phyloP scores from a whole-genome alignment of 495 filamentous ascomycete species.

The Tetracladium setigerum region DNA sequence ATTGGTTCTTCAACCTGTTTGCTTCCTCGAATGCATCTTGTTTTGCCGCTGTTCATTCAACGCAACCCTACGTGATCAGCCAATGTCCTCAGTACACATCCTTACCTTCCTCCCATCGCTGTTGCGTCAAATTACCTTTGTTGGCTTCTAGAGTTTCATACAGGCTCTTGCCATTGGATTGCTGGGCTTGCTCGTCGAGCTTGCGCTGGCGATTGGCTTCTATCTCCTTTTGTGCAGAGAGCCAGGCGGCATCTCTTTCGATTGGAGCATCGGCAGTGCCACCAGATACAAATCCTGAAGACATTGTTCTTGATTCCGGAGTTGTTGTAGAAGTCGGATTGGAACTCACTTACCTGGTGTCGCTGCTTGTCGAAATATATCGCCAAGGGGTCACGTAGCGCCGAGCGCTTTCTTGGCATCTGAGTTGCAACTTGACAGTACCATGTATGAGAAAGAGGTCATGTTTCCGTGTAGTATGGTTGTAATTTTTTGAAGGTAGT shows the following conservation, averaged over 20 bases:
- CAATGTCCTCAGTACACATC: neutral
- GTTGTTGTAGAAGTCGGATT: too few relatives aligned
- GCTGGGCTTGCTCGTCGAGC: constrained; percentile 37
- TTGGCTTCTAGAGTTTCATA: constrained; percentile 88
- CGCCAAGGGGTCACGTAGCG: too few relatives aligned
- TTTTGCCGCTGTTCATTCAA: constrained; percentile 57
- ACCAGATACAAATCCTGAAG: constrained; percentile 84
- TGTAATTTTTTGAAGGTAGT: too few relatives aligned
- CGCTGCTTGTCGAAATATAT: too few relatives aligned
- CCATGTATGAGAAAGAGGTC: too few relatives aligned
- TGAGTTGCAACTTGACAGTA: too few relatives aligned
- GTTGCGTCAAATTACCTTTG: constrained; percentile 56
- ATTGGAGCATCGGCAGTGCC: constrained; percentile 63
- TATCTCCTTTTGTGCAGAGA: constrained; percentile 65
- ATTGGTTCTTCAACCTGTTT: constrained; percentile 82
- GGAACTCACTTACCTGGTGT: too few relatives aligned
- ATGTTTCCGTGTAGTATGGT: too few relatives aligned
- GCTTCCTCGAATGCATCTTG: constrained; percentile 95
- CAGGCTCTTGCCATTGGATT: constrained; percentile 64
- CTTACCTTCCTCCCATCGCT: neutral
- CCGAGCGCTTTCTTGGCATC: too few relatives aligned
- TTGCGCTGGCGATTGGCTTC: constrained; percentile 40
- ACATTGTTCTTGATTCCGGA: constrained; percentile 37
- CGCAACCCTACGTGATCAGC: constrained; percentile 19
- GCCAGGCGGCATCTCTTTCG: constrained; percentile 65